These are phyloP conservation scores for Acanthamoeba royreba DNA, from an alignment of 208 protist species.

Conservation along the genomic window DNA sequence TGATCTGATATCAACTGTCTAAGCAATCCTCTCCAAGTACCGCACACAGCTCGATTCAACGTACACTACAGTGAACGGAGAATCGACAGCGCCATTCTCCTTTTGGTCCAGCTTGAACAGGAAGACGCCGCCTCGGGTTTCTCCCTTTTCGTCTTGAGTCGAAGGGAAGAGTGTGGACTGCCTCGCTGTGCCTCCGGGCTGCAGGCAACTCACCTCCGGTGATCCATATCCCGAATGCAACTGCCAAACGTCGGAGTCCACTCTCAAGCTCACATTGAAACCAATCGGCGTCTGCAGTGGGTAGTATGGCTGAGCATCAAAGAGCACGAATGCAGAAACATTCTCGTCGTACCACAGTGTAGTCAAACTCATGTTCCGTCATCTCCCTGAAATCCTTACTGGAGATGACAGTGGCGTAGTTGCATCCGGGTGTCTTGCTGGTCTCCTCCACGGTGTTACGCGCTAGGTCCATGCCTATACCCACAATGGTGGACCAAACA, in stretches of 20 bases:
- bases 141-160: neutral
- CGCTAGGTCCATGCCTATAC: constrained; percentile 13
- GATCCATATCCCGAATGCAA: constrained; percentile 24
- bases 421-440: constrained; percentile 36
- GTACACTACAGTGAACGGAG: neutral
- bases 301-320: neutral
- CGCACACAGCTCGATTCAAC: too few relatives aligned
- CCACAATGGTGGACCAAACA: constrained; percentile 24
- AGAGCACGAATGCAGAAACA: neutral
- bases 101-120: neutral
- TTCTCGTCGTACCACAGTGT: constrained; percentile 42
- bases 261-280: neutral
- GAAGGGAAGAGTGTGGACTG: constrained; percentile 30
- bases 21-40: too few relatives aligned
- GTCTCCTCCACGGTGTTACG: constrained; percentile 16
- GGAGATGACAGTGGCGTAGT: constrained; percentile 30
- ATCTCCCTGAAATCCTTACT: constrained; percentile 3
- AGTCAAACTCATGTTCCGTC: constrained; percentile 2
- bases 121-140: neutral
- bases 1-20: too few relatives aligned
- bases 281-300: neutral
- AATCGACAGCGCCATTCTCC: neutral
- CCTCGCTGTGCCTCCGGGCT: neutral
- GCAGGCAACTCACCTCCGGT: neutral
- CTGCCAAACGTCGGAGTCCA: constrained; percentile 8